phyloP scores from a whole-genome alignment of 164 flowering plant genomes.

The Kalanchoe fedtschenkoi region DNA sequence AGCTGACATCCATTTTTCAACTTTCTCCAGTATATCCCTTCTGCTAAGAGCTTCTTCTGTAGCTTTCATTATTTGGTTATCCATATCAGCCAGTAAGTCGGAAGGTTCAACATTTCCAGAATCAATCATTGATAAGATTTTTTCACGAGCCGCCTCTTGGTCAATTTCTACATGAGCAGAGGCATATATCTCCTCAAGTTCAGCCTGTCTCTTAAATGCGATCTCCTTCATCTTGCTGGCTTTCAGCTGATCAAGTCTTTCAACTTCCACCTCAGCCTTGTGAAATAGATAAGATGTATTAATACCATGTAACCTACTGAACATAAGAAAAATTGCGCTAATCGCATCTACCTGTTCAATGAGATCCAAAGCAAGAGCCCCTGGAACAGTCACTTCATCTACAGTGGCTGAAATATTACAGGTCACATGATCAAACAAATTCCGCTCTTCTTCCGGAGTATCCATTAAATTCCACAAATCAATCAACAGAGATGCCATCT shows the following conservation, averaged over 20 bases:
- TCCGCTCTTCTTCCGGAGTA: conserved; percentile 67
- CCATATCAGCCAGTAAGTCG: conserved; percentile 91
- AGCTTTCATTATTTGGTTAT: conserved; percentile 68
- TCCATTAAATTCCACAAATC: conserved; percentile 99
- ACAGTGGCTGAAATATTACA: conserved; percentile 85
- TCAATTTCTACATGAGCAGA: conserved; percentile 86
- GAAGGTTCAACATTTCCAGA: conserved; percentile 87
- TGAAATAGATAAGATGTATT: conserved; percentile 4
- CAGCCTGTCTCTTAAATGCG: conserved; percentile 76
- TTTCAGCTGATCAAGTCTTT: conserved; percentile 87
- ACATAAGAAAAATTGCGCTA: neutral
- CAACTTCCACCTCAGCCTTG: conserved; percentile 92
- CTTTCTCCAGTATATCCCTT: conserved; percentile 93
- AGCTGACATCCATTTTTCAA: conserved; percentile 98
- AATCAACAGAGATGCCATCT: conserved; percentile 63
- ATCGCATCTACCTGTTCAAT: conserved; percentile 69
- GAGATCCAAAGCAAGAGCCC: conserved; percentile 86
- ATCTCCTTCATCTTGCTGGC: conserved; percentile 97
- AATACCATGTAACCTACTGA: neutral
- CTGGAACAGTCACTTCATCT: conserved; percentile 82
- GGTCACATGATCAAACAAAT: conserved; percentile 79
- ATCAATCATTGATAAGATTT: conserved; percentile 71
- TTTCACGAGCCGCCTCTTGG: conserved; percentile 73
- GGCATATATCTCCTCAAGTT: conserved; percentile 80
- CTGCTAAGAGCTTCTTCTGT: conserved; percentile 92